Conservation (phyloP, 2,329 filamentous ascomycete species). For the Chaetomium olivaceum region DNA sequence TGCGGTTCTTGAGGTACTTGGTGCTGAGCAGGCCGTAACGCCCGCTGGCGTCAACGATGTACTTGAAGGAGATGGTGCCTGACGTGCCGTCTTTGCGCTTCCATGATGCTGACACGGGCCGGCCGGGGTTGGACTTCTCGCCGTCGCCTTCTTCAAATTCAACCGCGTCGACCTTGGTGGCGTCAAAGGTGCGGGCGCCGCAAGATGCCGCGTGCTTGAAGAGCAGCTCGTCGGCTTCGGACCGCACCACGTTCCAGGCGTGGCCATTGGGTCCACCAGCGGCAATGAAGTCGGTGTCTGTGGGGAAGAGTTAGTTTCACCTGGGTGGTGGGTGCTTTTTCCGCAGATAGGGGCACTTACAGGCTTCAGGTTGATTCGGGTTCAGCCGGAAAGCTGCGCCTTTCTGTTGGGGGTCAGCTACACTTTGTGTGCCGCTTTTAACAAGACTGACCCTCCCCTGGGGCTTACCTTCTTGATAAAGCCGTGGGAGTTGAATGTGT, state of each 20-base stretch:
- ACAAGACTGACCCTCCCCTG: too few relatives aligned
- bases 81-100: conserved; percentile 36
- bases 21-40: conserved; percentile 48
- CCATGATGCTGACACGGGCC: conserved; percentile 43
- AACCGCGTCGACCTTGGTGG: conserved; percentile 40
- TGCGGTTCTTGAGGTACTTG: conserved; percentile 51
- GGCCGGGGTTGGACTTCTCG: conserved; percentile 27
- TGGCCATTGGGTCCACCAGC: conserved; percentile 42
- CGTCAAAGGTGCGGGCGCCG: conserved; percentile 46
- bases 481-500: conserved; percentile 43
- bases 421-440: too few relatives aligned
- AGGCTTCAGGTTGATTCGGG: not conserved
- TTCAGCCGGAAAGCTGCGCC: conserved; percentile 46
- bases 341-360: not conserved
- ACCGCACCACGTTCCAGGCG: conserved; percentile 50
- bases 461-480: conserved; percentile 41
- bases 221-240: conserved; percentile 48
- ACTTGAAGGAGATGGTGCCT: conserved; percentile 48
- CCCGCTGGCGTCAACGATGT: conserved; percentile 52
- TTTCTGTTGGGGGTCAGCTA: too few relatives aligned
- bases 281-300: conserved; percentile 48
- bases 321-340: too few relatives aligned
- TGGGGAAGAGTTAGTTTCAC: not conserved
- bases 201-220: conserved; percentile 45
- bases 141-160: conserved; percentile 33